Conservation (phyloP, 495 filamentous ascomycete species). For the Rusavskia elegans region DNA sequence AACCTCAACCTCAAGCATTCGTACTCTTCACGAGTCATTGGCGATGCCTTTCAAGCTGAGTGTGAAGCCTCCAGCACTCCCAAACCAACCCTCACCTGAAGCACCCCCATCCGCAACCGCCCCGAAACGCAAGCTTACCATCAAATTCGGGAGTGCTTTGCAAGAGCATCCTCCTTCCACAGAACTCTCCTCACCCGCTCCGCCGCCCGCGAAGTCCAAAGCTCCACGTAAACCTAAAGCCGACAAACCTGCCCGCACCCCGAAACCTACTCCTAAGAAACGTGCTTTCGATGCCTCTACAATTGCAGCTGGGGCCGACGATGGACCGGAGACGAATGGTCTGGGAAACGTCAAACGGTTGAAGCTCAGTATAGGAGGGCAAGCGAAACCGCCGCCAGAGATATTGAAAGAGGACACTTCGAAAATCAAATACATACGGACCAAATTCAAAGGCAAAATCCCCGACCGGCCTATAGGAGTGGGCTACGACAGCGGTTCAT, state of each 20-base stretch:
- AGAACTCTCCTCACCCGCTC: neutral
- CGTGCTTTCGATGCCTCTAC: conserved; percentile 7
- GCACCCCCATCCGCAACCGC: conserved; percentile 19
- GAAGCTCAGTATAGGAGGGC: conserved; percentile 12
- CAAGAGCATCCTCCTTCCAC: conserved; percentile 8
- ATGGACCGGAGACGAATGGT: conserved; percentile 8
- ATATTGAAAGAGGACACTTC: neutral
- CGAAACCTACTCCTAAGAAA: conserved; percentile 18
- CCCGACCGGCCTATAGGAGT: conserved; percentile 54
- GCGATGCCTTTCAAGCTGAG: neutral
- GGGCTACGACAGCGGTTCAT: conserved; percentile 94
- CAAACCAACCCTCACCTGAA: neutral
- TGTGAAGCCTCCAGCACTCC: neutral
- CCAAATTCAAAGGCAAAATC: conserved; percentile 41
- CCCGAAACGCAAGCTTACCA: conserved; percentile 28
- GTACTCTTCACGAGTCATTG: no score
- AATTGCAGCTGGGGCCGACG: conserved; percentile 23
- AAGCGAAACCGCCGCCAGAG: conserved; percentile 8
- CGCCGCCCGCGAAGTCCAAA: conserved; percentile 2
- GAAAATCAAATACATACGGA: conserved; percentile 22
- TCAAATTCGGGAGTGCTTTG: conserved; percentile 32
- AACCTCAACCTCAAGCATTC: no score
- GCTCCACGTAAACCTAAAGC: conserved; percentile 24
- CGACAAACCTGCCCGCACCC: conserved; percentile 26
- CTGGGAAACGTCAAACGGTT: neutral